Evolutionary conservation across 1,139 yeast species (phyloP).

Genomic region (Kurtzmaniella quercitrusa): DNA sequence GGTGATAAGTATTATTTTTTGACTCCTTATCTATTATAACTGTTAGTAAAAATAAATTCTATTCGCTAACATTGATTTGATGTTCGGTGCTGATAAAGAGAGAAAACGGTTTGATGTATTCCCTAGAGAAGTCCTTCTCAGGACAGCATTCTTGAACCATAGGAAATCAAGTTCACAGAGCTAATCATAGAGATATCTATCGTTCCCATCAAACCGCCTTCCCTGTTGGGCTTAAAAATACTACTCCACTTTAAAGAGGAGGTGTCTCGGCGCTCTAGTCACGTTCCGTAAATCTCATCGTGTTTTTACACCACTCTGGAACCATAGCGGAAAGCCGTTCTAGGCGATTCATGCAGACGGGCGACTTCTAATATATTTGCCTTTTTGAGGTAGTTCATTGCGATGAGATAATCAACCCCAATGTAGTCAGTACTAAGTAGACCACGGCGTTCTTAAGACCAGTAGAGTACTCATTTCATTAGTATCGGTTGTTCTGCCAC

Average conservation of each 20-base stretch:
- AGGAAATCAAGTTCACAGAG: too few species aligned
- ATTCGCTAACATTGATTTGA: neutral
- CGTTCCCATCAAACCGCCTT: too few species aligned
- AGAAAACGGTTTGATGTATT: neutral
- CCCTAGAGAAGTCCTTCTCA: too few species aligned
- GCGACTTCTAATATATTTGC: neutral
- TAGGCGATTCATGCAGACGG: neutral
- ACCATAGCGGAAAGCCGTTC: neutral
- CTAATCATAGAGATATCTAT: too few species aligned
- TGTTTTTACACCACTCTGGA: neutral
- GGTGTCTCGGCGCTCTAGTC: neutral
- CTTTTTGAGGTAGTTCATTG: slow-evolving; percentile 1
- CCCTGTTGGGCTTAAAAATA: too few species aligned
- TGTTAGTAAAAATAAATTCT: neutral
- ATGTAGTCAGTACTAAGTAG: too few species aligned
- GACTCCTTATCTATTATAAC: neutral
- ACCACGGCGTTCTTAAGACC: too few species aligned
- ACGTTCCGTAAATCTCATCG: neutral
- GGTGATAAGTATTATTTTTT: neutral
- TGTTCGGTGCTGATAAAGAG: neutral
- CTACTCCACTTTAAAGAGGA: neutral
- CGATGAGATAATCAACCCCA: neutral
- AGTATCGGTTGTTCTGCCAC: too few species aligned
- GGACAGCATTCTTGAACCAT: too few species aligned
- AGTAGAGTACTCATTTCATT: too few species aligned